Evolutionary conservation across 495 filamentous ascomycete species (phyloP), one percentile per base, ranked within the genome.

Genomic region (Penicillium pancosmium): DNA sequence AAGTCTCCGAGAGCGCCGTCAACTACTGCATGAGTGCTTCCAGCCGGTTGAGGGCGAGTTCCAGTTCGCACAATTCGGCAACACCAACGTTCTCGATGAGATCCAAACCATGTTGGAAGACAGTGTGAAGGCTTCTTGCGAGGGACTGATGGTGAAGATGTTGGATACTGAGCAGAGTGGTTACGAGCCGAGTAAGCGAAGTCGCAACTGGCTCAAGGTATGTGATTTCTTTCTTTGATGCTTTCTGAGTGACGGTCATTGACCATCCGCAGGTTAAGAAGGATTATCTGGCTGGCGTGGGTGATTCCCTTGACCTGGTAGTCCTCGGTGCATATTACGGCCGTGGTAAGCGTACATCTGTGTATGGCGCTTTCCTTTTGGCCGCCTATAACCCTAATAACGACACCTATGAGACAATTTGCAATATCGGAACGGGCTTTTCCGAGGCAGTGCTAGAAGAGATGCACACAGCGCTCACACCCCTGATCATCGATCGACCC

Each of bases 81-180:
- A 98, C 68, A 92, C 90, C n/a, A 88, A 85, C 59, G 90, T 94
- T 38, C 78, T 98, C 13, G 93, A 97, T 27, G 90, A 96, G 65
- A 98, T 98, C 53, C 92, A 97, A 69, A 81, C 76, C 19, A 87
- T 98, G 64, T 84, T 98, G 9, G 94, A 98, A 57, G 93, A 97
- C 19, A 90, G 86, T 63, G 89, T 98, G 58, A 96, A 96, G 74
- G 90, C 92, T 9, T 92, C 90, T 0, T 98, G 94, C 65, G 94
- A 98, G 77, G 94, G 94, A 5, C 76, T 98, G 35, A 98, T 98
- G 94, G 94, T 98, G 11, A 98, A 98, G 76, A 98, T 98, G 93
- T 76, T 98, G 52, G 92, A 97, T 66, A 96, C 93, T 2, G 74
- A 82, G 0, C 92, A 96, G 70, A 93, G 89, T 67, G 89, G 89